A percentile compares a stretch with the other conserved stretches of the same genome.
These are phyloP conservation scores for Rhynchospora pubera DNA, from an alignment of 176 grass and related monocot genomes.

Conservation along the genomic window DNA sequence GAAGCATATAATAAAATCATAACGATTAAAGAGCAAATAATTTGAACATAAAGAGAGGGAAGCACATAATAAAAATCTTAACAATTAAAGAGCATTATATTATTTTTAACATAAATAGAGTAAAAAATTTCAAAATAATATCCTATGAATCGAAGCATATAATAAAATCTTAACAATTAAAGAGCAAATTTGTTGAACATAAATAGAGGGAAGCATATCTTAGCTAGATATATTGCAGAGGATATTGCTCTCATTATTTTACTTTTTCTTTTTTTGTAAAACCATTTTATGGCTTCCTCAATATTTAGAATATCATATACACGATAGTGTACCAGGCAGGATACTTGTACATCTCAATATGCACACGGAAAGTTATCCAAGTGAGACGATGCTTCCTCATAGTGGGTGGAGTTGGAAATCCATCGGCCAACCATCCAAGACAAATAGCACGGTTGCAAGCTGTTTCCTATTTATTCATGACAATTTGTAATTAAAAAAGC, in stretches of 20 bases:
- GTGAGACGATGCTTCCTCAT: not conserved
- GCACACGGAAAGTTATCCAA: not conserved
- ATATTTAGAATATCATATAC: not conserved
- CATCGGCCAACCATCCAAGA: not conserved
- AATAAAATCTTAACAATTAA: not conserved
- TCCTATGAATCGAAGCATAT: too few species aligned
- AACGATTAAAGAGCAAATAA: too few species aligned
- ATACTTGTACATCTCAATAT: conserved; percentile 6
- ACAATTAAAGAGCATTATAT: too few species aligned
- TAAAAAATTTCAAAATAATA: too few species aligned
- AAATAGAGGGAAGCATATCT: too few species aligned
- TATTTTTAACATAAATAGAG: too few species aligned
- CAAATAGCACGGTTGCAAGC: not conserved
- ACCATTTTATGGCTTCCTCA: not conserved
- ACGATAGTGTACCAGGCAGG: not conserved
- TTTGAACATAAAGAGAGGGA: too few species aligned
- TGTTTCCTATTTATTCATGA: not conserved
- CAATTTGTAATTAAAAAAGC: not conserved
- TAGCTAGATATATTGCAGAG: not conserved
- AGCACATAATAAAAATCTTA: not conserved
- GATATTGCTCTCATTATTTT: too few species aligned
- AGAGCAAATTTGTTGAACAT: too few species aligned
- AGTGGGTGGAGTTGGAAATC: not conserved
- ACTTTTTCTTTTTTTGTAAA: not conserved
- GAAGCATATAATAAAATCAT: not conserved